These are phyloP conservation scores for Lolium rigidum DNA, from an alignment of 176 grass and related monocot genomes.

Conservation along the genomic window DNA sequence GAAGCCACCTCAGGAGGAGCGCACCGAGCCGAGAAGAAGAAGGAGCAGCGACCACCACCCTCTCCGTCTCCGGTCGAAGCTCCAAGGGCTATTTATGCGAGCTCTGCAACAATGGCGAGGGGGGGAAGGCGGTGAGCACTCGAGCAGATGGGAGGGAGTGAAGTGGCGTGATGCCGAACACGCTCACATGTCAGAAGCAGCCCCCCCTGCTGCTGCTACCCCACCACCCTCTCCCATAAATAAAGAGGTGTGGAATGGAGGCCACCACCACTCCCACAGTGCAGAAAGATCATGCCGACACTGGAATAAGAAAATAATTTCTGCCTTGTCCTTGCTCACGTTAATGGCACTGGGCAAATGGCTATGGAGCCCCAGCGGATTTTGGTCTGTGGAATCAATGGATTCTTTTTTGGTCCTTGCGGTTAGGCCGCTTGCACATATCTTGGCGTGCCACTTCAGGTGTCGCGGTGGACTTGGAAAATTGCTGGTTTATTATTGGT, in stretches of 20 bases:
- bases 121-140: slow-evolving; percentile 26
- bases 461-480: background rate
- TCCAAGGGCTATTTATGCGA: slow-evolving; percentile 47
- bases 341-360: slow-evolving; percentile 21
- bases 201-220: too few relatives aligned
- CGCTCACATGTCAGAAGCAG: slow-evolving; percentile 37
- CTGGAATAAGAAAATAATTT: slow-evolving; percentile 21
- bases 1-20: slow-evolving; percentile 43
- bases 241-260: slow-evolving; percentile 33
- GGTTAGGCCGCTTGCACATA: slow-evolving; percentile 41
- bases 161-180: slow-evolving; percentile 49
- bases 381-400: background rate
- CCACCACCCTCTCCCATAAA: background rate
- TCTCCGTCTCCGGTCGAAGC: slow-evolving; percentile 2
- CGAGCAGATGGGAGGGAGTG: slow-evolving; percentile 18
- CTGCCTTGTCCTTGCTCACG: slow-evolving; percentile 24
- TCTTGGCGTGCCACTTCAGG: background rate
- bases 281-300: slow-evolving; percentile 49
- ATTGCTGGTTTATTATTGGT: slow-evolving; percentile 2
- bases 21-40: background rate
- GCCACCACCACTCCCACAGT: background rate
- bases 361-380: background rate
- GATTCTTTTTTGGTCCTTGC: background rate
- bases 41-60: background rate
- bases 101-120: slow-evolving; percentile 38